Percentiles rank a stretch among this genome's conserved stretches.
These are phyloP conservation scores for Sinapis alba DNA, from an alignment of 441 rosid genomes.

Conservation along the genomic window DNA sequence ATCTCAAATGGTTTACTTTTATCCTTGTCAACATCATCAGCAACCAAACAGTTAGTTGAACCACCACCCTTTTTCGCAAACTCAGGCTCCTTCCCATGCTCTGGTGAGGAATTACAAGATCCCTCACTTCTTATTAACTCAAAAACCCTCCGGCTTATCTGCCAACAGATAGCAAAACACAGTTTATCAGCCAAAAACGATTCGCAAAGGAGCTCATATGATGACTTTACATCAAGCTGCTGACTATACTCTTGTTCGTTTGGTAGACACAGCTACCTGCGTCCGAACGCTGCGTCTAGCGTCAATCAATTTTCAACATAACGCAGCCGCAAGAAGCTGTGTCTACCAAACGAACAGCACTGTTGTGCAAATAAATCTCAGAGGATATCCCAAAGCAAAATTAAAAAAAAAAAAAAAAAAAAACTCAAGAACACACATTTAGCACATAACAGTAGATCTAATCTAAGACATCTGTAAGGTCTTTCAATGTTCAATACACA, in stretches of 20 bases:
- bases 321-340: too few relatives aligned
- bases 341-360: too few relatives aligned
- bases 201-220: too few relatives aligned
- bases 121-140: slow-evolving; percentile 64
- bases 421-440: background rate
- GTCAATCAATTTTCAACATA: too few relatives aligned
- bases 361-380: too few relatives aligned
- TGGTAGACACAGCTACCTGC: too few relatives aligned
- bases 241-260: too few relatives aligned
- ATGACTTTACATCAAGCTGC: too few relatives aligned
- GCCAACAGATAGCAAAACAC: slow-evolving; percentile 33
- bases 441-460: background rate
- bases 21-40: slow-evolving; percentile 44
- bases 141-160: slow-evolving; percentile 92
- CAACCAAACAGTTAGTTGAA: slow-evolving; percentile 23
- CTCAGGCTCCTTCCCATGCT: slow-evolving; percentile 47
- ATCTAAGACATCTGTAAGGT: background rate
- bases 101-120: slow-evolving; percentile 47
- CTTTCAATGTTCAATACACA: slow-evolving; percentile 19
- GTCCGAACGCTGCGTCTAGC: too few relatives aligned
- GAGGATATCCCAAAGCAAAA: background rate
- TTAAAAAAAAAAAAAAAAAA: background rate
- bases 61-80: slow-evolving; percentile 38
- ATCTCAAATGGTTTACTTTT: slow-evolving; percentile 73
- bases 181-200: background rate